Percentiles rank a stretch among this genome's conserved stretches.
These are phyloP conservation scores for Cytospora piceae DNA, from an alignment of 2,329 filamentous ascomycete genomes.

Conservation along the genomic window DNA sequence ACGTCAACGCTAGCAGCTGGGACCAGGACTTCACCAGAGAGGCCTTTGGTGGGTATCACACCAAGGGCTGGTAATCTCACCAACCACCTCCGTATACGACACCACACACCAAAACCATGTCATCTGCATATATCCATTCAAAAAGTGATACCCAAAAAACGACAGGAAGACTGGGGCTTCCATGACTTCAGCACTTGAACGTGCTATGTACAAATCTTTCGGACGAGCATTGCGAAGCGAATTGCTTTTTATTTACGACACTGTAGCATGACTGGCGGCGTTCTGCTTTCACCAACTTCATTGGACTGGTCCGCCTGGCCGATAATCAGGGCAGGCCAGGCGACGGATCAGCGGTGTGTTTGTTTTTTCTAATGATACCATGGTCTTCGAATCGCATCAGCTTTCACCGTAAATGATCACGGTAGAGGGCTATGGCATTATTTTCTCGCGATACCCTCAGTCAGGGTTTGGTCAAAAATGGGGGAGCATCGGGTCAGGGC, in stretches of 20 bases:
- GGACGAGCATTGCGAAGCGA: slow-evolving; percentile 29
- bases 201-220: slow-evolving; percentile 28
- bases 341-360: slow-evolving; percentile 9
- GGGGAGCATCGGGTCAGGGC: slow-evolving; percentile 9
- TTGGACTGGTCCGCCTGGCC: slow-evolving; percentile 10
- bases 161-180: slow-evolving; percentile 20
- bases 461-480: slow-evolving; percentile 15
- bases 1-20: slow-evolving; percentile 72
- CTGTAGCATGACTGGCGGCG: slow-evolving; percentile 27
- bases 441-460: slow-evolving; percentile 24
- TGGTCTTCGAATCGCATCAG: slow-evolving; percentile 25
- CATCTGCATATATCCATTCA: slow-evolving; percentile 21
- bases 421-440: slow-evolving; percentile 11
- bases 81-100: slow-evolving; percentile 6
- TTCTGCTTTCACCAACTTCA: slow-evolving; percentile 15
- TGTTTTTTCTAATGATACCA: slow-evolving; percentile 28
- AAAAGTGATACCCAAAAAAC: slow-evolving; percentile 30
- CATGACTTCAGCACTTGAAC: slow-evolving; percentile 24
- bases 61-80: slow-evolving; percentile 74
- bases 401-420: slow-evolving; percentile 9
- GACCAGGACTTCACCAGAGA: slow-evolving; percentile 87
- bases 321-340: slow-evolving; percentile 15
- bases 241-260: slow-evolving; percentile 24
- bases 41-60: slow-evolving; percentile 78
- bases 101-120: slow-evolving; percentile 8